Evolutionary conservation across 202 grass and related monocot genomes (phyloP), one percentile per base, ranked within the genome.

Genomic region (Sporobolus alterniflorus): DNA sequence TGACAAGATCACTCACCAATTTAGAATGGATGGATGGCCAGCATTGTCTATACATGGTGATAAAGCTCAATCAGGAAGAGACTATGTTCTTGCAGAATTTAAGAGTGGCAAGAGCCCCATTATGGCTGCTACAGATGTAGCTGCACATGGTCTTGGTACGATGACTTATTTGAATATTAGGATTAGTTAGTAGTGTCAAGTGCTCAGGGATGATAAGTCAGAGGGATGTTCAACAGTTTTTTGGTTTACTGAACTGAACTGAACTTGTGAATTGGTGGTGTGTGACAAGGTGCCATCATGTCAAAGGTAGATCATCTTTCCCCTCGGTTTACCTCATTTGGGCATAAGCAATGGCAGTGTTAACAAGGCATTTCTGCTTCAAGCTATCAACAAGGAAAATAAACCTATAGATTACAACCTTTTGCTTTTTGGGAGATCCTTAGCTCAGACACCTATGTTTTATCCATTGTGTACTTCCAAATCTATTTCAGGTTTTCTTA

Each of bases 71-170:
- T 59, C 91, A 55, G 93, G 96, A 88, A 94, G 97, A 83, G 97
- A 99, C 80, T 92, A 91, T 94, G 97, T 99, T 90, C 70, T 99
- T 12, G 56, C 87, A 84, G 89, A 94, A 81, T 99, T 99, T 88
- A 99, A 92, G 78, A 99, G 87, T 78, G 97, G 97, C 69, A 96
- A 89, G 57, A 96, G 93, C 83, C 89, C 91, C 52, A 94, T 99
- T 87, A 99, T 99, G 93, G 90, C 93, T 82, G 93, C 97, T 50
- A 99, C 97, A 61, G 97, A 99, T 88, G 93, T 99, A 81, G 97
- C 93, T 48, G 97, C 97, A 78, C 91, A 93, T 90, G 97, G 93
- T 90, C 93, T 99, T 91, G 97, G 97, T 99, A 99, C 87, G 93
- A 80, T 85, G 87, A 90, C 71, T 92, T 90, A 92, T 85, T 94